Percentiles rank a stretch among this genome's conserved stretches.
Evolutionary conservation across 1,139 yeast species (phyloP).

Genomic region (Lodderomyces margitis): DNA sequence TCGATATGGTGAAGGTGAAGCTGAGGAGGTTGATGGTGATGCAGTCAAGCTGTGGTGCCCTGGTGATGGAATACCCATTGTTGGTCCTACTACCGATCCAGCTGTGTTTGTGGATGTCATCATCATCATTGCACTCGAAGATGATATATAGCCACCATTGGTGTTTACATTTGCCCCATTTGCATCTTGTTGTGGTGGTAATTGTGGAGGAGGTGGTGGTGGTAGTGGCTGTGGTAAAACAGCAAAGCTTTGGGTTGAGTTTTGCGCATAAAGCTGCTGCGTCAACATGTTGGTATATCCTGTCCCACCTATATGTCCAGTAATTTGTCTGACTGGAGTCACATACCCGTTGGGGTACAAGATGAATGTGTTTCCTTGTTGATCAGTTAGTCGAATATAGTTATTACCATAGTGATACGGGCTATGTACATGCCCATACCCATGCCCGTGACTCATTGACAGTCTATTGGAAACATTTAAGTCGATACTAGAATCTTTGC

Average conservation of each 20-base stretch:
- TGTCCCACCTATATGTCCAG: conserved; percentile 6
- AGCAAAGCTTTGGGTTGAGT: conserved; percentile 1
- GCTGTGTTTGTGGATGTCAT: not conserved
- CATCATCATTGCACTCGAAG: conserved; percentile 5
- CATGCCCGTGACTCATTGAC: conserved; percentile 8
- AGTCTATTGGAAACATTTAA: conserved; percentile 9
- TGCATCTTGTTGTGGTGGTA: not conserved
- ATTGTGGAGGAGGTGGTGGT: not conserved
- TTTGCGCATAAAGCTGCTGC: conserved; percentile 1
- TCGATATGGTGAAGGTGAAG: conserved; percentile 7
- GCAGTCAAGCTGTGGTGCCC: not conserved
- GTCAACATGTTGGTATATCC: conserved; percentile 5
- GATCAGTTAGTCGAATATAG: conserved; percentile 11
- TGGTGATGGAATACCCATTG: not conserved
- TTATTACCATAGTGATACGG: not conserved
- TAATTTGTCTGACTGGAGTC: conserved; percentile 9
- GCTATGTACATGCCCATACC: not conserved
- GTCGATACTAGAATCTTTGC: conserved; percentile 4
- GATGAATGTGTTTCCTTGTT: conserved; percentile 14
- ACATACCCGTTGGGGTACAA: conserved; percentile 18
- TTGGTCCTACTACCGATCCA: not conserved
- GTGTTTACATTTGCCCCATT: conserved; percentile 5
- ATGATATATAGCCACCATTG: conserved; percentile 4
- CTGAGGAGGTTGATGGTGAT: conserved; percentile 3
- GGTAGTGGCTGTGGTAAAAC: not conserved